These are phyloP conservation scores for Talaromyces sp. DNA, from an alignment of 2,329 filamentous ascomycete species.

Conservation along the genomic window DNA sequence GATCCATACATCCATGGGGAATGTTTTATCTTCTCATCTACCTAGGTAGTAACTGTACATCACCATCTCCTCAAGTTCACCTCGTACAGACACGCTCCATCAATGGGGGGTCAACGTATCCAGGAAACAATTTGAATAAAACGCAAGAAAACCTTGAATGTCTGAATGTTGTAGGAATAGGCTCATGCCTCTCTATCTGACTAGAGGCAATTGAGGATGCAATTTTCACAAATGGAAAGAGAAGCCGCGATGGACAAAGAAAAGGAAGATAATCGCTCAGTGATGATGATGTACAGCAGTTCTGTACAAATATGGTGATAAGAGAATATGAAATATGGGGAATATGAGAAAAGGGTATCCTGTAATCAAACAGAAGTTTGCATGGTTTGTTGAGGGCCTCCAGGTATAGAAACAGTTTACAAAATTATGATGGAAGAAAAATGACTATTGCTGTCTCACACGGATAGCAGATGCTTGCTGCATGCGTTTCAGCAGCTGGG, in stretches of 20 bases:
- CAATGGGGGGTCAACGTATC: no score
- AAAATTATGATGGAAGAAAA: neutral
- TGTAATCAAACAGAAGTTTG: slow-evolving; percentile 12
- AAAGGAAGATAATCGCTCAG: neutral
- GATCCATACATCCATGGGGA: no score
- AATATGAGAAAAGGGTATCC: slow-evolving; percentile 8
- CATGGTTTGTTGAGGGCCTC: neutral
- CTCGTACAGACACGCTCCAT: no score
- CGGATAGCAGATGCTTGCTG: neutral
- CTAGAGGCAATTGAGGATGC: neutral
- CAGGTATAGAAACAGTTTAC: neutral
- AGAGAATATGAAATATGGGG: neutral
- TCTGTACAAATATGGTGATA: neutral
- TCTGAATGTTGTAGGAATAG: no score
- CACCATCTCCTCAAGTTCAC: no score
- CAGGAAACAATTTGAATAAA: no score
- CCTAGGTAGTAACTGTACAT: no score
- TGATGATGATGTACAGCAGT: neutral
- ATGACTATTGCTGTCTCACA: neutral
- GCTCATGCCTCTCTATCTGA: no score
- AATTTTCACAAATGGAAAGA: neutral
- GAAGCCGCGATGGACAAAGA: neutral
- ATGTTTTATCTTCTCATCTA: no score
- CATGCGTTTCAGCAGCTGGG: neutral
- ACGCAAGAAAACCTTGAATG: no score